Conservation (phyloP, 208 protist genomes). For the Trypanosoma lewisi region DNA sequence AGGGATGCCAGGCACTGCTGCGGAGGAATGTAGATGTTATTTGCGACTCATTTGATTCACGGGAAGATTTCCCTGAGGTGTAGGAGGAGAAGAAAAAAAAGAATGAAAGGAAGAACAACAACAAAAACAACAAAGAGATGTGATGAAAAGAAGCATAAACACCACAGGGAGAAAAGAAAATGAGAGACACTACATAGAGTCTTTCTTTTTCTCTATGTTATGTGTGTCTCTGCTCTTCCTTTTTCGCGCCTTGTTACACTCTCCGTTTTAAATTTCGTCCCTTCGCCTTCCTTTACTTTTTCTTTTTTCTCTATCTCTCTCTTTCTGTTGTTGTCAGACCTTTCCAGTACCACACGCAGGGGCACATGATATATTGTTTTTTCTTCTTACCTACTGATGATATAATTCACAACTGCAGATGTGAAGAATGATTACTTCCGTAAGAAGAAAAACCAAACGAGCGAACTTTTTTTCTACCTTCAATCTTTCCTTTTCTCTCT, state of each 20-base stretch:
- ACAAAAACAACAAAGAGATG: background rate
- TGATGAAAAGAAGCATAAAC: background rate
- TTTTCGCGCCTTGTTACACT: too few relatives aligned
- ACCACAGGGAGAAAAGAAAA: background rate
- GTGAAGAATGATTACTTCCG: too few relatives aligned
- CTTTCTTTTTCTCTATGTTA: background rate
- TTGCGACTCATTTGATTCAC: constrained; percentile 57
- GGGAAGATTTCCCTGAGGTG: constrained; percentile 11
- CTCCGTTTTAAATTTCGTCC: too few relatives aligned
- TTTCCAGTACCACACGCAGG: background rate
- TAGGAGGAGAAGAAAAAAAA: constrained; percentile 12
- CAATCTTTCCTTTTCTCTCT: too few relatives aligned
- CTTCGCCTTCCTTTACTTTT: background rate
- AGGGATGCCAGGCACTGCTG: constrained; percentile 48
- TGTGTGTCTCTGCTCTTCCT: background rate
- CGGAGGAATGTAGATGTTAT: constrained; percentile 56
- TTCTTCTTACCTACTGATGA: background rate
- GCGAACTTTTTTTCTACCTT: too few relatives aligned
- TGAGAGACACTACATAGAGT: background rate
- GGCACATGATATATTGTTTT: background rate
- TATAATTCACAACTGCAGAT: too few relatives aligned
- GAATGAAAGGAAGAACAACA: constrained; percentile 1
- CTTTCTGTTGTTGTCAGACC: background rate
- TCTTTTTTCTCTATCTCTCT: background rate
- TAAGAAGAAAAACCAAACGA: too few relatives aligned